phyloP scores from a whole-genome alignment of 352 stramenopile species.

The Globisporangium nodosum region DNA sequence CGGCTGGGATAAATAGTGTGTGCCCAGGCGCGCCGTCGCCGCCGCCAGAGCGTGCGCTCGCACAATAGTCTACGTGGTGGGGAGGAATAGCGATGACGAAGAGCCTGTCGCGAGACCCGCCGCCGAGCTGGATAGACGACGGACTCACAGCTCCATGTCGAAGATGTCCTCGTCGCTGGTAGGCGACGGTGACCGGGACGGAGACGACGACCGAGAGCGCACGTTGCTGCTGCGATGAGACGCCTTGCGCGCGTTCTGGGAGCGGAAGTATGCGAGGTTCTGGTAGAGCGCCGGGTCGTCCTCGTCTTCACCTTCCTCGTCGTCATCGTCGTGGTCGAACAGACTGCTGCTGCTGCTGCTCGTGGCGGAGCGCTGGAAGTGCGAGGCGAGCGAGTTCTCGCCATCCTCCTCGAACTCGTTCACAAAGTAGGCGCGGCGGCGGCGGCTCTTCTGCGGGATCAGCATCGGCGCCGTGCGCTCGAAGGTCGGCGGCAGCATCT shows the following conservation, averaged over 20 bases:
- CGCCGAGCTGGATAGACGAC: too few relatives aligned
- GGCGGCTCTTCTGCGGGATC: slow-evolving; percentile 29
- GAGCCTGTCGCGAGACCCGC: too few relatives aligned
- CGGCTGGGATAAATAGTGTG: background rate
- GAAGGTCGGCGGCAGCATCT: slow-evolving; percentile 6
- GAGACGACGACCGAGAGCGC: slow-evolving; percentile 7
- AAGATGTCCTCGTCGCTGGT: slow-evolving; percentile 56
- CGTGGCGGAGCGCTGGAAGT: background rate
- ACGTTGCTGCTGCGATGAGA: slow-evolving; percentile 2
- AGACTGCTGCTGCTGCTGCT: slow-evolving; percentile 2
- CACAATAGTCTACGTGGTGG: background rate
- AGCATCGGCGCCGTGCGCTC: slow-evolving; percentile 48
- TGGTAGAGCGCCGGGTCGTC: slow-evolving; percentile 58
- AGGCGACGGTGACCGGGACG: background rate
- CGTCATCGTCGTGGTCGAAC: slow-evolving; percentile 2
- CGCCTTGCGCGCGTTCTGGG: slow-evolving; percentile 28
- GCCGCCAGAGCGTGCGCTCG: background rate
- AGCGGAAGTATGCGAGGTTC: slow-evolving; percentile 66
- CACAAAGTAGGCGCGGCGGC: slow-evolving; percentile 11
- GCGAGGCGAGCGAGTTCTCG: slow-evolving; percentile 4
- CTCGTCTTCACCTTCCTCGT: slow-evolving; percentile 39
- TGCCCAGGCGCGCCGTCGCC: background rate
- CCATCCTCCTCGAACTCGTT: slow-evolving; percentile 13
- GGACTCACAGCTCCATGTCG: slow-evolving; percentile 52
- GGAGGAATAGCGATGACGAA: too few relatives aligned